Evolutionary conservation across 805 yeast genomes (phyloP), one percentile per base, ranked within the genome.

Genomic region (Wickerhamiella parazyma): DNA sequence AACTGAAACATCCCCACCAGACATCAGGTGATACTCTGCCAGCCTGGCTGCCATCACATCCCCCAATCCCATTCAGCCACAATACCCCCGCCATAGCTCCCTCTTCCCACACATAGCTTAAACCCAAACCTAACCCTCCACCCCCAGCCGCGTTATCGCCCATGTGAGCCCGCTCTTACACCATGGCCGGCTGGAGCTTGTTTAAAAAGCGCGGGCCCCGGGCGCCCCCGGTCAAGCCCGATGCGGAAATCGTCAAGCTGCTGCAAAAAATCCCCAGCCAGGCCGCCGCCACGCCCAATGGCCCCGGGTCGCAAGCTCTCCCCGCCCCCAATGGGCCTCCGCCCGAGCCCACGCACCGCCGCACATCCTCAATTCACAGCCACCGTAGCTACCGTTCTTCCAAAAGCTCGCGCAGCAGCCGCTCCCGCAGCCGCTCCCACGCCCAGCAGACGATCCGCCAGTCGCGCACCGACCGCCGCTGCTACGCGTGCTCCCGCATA

Each of bases 401-500:
- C n/a, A 37, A 16, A 7, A 25, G 36, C 17, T 40, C 37, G 9
- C 35, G 24, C 21, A 35, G 41, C 37, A 19, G 8, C 25, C 31
- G 37, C 36, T 24, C 22, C 31, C 4, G 14, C 19, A 16, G 17
- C 31, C 20, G 37, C 12, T 33, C 14, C 3, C 28, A 36, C 8
- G 36, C 28, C 7, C 33, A 24, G 25, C 12, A 12, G 12, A 12
- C 14, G 17, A 11, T 29, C 4, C 36, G 45, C 10, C 20, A 26
- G 26, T 18, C 39, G 36, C 31, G 38, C 17, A 18, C 34, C 43
- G n/a, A 44, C 43, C 45, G 40, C 38, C 33, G 18, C 28, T 53
- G 45, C 19, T 40, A 7, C 49, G 58, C 49, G 4, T 54, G 58
- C 24, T 49, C 51, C 7, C 39, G 40, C 28, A 39, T 39, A 8